These are phyloP conservation scores for Zygoascus ofunaensis DNA, from an alignment of 805 yeast species.

Conservation along the genomic window DNA sequence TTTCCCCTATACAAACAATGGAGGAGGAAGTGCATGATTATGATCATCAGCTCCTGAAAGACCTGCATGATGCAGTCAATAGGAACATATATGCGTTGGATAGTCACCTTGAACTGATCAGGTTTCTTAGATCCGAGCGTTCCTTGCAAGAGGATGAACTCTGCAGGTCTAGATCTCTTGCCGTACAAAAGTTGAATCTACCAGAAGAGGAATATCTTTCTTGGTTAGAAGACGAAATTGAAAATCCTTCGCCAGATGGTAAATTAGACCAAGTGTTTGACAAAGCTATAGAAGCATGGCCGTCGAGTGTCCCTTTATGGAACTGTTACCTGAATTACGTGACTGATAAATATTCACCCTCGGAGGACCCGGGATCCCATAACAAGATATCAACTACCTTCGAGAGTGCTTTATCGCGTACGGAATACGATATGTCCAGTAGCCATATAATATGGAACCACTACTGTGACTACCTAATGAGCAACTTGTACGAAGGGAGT, in stretches of 20 bases:
- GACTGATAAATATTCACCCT: neutral
- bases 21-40: too few relatives aligned
- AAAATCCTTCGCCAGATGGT: neutral
- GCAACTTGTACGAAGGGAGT: neutral
- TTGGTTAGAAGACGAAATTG: conserved; percentile 8
- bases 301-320: conserved; percentile 6
- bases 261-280: neutral
- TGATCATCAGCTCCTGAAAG: too few relatives aligned
- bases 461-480: conserved; percentile 12
- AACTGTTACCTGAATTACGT: conserved; percentile 2
- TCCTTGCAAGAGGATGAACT: neutral
- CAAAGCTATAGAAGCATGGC: conserved; percentile 6
- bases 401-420: conserved; percentile 3
- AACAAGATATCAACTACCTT: neutral
- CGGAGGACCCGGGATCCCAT: neutral
- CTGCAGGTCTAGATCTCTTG: neutral
- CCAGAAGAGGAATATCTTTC: conserved; percentile 6
- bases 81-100: neutral
- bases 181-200: neutral
- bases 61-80: too few relatives aligned
- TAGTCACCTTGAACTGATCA: neutral
- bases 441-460: conserved; percentile 18
- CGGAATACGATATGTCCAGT: conserved; percentile 12
- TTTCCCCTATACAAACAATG: too few relatives aligned
- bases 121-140: neutral